Conservation (phyloP, 2,329 filamentous ascomycete species). For the Dryadomyces sulphureus region DNA sequence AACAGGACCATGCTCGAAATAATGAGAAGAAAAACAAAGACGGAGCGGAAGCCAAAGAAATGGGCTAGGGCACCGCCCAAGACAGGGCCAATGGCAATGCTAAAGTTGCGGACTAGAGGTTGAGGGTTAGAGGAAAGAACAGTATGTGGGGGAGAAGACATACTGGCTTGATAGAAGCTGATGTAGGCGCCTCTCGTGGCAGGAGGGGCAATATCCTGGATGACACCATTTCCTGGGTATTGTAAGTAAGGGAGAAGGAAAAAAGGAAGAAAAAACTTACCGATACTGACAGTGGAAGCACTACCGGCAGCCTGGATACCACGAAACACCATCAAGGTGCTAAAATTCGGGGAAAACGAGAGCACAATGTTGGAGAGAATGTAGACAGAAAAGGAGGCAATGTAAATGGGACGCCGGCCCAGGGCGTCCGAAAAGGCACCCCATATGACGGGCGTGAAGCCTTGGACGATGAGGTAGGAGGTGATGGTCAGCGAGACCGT, state of each 20-base stretch:
- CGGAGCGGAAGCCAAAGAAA: not conserved
- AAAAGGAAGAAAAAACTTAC: not conserved
- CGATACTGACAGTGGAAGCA: conserved; percentile 2
- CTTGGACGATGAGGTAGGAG: conserved; percentile 1
- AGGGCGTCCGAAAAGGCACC: conserved; percentile 1
- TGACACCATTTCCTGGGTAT: not conserved
- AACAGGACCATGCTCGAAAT: not conserved
- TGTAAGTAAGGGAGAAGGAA: not conserved
- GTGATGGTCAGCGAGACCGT: not conserved
- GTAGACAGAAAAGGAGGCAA: conserved; percentile 2
- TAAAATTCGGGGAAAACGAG: not conserved
- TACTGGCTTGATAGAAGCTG: conserved; percentile 3
- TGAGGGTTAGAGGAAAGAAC: not conserved
- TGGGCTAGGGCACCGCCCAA: not conserved
- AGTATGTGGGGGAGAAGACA: not conserved
- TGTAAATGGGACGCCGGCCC: conserved; percentile 1
- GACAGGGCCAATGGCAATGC: conserved; percentile 2
- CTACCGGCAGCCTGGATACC: conserved; percentile 1
- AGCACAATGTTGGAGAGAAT: conserved; percentile 1
- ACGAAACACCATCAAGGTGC: not conserved
- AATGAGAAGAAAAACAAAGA: conserved; percentile 3
- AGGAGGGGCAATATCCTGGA: conserved; percentile 2
- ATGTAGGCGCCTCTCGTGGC: not conserved
- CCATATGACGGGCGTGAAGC: conserved; percentile 2
- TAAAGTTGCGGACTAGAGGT: conserved; percentile 1